Base-by-base conservation (phyloP, 768 basidiomycete species). In the Phallus indusiatus region DNA sequence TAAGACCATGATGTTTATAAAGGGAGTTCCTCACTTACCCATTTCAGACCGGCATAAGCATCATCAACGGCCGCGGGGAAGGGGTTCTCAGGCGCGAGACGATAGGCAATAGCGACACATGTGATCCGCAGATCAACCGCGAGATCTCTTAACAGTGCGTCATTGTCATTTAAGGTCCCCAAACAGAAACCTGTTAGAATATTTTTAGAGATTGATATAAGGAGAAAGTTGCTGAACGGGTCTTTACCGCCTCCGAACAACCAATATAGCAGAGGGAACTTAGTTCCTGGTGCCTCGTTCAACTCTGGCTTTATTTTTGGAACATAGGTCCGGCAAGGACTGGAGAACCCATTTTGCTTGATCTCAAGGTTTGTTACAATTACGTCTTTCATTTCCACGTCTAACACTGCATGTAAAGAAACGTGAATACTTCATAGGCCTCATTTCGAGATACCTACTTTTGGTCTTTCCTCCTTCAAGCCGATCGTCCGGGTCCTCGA, bases 41-140 rank as follows among this genome's bases (percentile, higher is more conserved):
- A 68, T 63, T 68, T 65, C 48, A 69, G 42, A 8, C 63, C 65
- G 12, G 62, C 62, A 42, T 61, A 68, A 20, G 54, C 61, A 47
- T 70, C 67, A 53, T 68, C 58, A 7, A 66, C 35, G 9, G 59
- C 59, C 6, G 53, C 60, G 7, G 69, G 69, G 51, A 64, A 68
- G 5, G 65, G 63, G 51, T 65, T 49, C 53, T 70, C 69, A 1
- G 69, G 69, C 1, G 67, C 69, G 1, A 67, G 61, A 47, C 69
- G 65, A 36, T 47, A 55, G 14, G 4, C 14, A 22, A 56, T 17
- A 10, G 24, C 65, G 16, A 69, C 65, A 16, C 63, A 60, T 16
- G 62, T 61, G 17, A 69, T 36, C 12, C 61, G 56, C 7, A 64
- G 35, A 2, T 64, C 55, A 11, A 64, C 63, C 34, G 47, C 50